phyloP scores from a whole-genome alignment of 495 filamentous ascomycete genomes.

The Trichoderma gamsii region DNA sequence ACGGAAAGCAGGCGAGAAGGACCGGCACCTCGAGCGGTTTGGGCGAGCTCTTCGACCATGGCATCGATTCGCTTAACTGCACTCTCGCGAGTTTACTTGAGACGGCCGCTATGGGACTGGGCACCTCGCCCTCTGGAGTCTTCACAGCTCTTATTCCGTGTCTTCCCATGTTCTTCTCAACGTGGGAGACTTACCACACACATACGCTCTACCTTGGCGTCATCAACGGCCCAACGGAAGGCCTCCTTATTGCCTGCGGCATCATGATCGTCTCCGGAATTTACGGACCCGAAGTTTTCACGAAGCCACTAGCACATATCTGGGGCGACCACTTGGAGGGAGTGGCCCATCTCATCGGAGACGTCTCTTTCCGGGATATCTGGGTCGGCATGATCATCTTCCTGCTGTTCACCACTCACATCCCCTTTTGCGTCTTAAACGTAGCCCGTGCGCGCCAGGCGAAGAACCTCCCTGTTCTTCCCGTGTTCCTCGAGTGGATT shows the following conservation, averaged over 20 bases:
- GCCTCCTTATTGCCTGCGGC: conserved; percentile 76
- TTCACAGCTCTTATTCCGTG: conserved; percentile 89
- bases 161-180: conserved; percentile 97
- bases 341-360: conserved; percentile 51
- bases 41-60: conserved; percentile 96
- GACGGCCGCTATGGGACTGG: conserved; percentile 85
- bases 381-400: conserved; percentile 74
- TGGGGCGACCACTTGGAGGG: conserved; percentile 52
- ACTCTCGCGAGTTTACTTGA: conserved; percentile 84
- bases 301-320: conserved; percentile 58
- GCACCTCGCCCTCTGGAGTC: conserved; percentile 71
- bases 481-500: conserved; percentile 90
- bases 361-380: conserved; percentile 69
- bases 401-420: conserved; percentile 71
- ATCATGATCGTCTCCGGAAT: conserved; percentile 82
- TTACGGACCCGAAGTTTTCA: conserved; percentile 87
- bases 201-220: conserved; percentile 95
- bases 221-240: conserved; percentile 96
- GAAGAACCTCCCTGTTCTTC: conserved; percentile 68
- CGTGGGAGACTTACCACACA: conserved; percentile 98
- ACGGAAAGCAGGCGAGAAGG: conserved; percentile 92
- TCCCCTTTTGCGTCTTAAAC: conserved; percentile 76
- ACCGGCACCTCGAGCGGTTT: conserved; percentile 93
- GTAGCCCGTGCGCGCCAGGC: conserved; percentile 69
- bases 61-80: conserved; percentile 96